Percentiles rank a stretch among this genome's conserved stretches.
Evolutionary conservation across 805 yeast species (phyloP).

Genomic region (Yamadazyma scolyti): DNA sequence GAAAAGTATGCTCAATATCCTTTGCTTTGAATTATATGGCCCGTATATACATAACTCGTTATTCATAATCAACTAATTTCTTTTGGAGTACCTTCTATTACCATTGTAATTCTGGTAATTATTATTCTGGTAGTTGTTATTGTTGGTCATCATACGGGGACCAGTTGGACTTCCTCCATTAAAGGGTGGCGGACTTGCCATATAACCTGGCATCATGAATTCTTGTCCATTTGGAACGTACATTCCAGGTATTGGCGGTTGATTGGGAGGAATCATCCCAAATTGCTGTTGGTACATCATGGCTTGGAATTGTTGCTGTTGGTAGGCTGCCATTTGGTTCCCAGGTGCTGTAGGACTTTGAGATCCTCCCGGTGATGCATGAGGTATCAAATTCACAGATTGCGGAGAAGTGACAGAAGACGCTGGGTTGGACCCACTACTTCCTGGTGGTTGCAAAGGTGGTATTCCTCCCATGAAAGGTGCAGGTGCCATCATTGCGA

Average conservation of each 20-base stretch:
- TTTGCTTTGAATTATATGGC: too few relatives aligned
- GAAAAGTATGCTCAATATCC: too few relatives aligned
- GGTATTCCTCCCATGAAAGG: slow-evolving; percentile 31
- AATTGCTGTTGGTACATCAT: slow-evolving; percentile 35
- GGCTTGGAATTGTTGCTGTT: slow-evolving; percentile 35
- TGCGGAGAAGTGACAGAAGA: too few relatives aligned
- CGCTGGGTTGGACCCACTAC: too few relatives aligned
- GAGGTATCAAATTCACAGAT: too few relatives aligned
- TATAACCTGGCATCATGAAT: slow-evolving; percentile 23
- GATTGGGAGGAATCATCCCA: slow-evolving; percentile 30
- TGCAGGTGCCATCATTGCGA: slow-evolving; percentile 13
- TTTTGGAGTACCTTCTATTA: slow-evolving; percentile 14
- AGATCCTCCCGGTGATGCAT: too few relatives aligned
- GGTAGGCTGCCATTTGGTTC: slow-evolving; percentile 23
- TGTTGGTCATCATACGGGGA: slow-evolving; percentile 6
- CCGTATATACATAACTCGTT: background rate
- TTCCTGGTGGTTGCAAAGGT: too few relatives aligned
- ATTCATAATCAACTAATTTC: slow-evolving; percentile 4
- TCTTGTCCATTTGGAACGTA: slow-evolving; percentile 7
- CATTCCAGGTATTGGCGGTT: slow-evolving; percentile 23
- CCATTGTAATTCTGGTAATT: slow-evolving; percentile 4
- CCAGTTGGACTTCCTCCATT: slow-evolving; percentile 13
- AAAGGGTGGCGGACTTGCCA: slow-evolving; percentile 29
- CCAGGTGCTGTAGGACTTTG: slow-evolving; percentile 1
- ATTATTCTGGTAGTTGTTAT: slow-evolving; percentile 5